Evolutionary conservation across 1,284 basidiomycete species (phyloP).

Genomic region (Sanghuangporus baumii): DNA sequence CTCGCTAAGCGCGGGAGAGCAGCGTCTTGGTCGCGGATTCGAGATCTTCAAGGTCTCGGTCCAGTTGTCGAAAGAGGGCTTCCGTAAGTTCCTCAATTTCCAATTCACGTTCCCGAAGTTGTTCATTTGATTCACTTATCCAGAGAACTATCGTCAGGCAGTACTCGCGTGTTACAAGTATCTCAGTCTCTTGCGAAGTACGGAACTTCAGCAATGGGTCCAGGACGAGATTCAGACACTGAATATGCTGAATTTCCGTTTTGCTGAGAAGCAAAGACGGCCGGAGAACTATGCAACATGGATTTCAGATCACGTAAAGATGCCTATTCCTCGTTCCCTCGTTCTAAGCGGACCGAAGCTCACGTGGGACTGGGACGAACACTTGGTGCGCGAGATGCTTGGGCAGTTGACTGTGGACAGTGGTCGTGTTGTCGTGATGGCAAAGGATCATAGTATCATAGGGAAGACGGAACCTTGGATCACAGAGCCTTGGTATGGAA

Average conservation of each 20-base stretch:
- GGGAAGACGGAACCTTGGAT: conserved; percentile 50
- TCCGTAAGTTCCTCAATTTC: conserved; percentile 48
- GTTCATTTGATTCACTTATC: background rate
- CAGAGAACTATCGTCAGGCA: conserved; percentile 77
- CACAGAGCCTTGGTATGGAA: conserved; percentile 83
- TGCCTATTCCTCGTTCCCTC: conserved; percentile 78
- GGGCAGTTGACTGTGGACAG: conserved; percentile 55
- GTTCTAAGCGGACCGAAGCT: conserved; percentile 73
- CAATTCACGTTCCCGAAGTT: conserved; percentile 9
- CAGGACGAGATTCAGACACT: conserved; percentile 80
- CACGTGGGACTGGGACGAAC: conserved; percentile 73
- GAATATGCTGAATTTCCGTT: conserved; percentile 77
- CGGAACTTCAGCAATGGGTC: conserved; percentile 65
- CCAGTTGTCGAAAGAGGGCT: conserved; percentile 82
- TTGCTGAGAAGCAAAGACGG: conserved; percentile 73
- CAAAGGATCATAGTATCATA: conserved; percentile 58
- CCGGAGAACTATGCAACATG: conserved; percentile 80
- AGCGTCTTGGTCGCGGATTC: conserved; percentile 77
- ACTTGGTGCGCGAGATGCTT: conserved; percentile 61
- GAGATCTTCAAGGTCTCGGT: conserved; percentile 85
- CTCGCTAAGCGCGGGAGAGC: conserved; percentile 68
- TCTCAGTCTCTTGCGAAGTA: conserved; percentile 72
- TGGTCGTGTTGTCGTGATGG: conserved; percentile 75
- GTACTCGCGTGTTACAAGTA: conserved; percentile 82
- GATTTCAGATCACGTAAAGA: conserved; percentile 72